Evolutionary conservation across 1,139 yeast genomes (phyloP), one percentile per base, ranked within the genome.

Genomic region (Candida sojae): DNA sequence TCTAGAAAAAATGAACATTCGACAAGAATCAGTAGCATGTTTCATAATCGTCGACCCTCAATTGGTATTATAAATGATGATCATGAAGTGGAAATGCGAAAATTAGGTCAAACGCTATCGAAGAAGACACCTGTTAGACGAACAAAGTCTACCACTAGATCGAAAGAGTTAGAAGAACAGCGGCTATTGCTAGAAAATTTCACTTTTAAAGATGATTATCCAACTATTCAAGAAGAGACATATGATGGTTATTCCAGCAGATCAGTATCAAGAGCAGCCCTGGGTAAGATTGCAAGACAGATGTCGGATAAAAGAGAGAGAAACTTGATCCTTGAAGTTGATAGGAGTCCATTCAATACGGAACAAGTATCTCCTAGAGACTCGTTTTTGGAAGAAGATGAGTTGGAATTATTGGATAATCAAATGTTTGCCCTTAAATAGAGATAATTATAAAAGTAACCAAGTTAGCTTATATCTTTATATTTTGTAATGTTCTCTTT

Each of bases 91-190:
- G 68, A 64, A 46, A 57, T 71, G 46, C 54, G 71, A 37, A 62
- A 57, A 45, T 54, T 71, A 36, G 75, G 76, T 2, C 69, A 67
- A 52, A 57, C 69, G 7, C 55, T 71, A 26, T 66, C 71, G 1
- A 55, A 63, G 45, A 62, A 64, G 39, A 46, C 62, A 4, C 63
- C 71, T 1, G 68, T 66, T 0, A 54, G 70, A 45, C 66, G 61
- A 43, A 51, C 64, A 26, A 57, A 61, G 34, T 49, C 48, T 5
- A 6, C n/a, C 11, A 11, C 38, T 3, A 32, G 38, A 40, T 46
- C 52, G 40, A 35, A 48, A 7, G 36, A 53, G 8, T 43, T 51
- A 32, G 48, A 47, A 45, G 55, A 51, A 41, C 43, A 41, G 6
- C 28, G 36, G 28, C 29, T 45, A 6, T 42, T 32, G 23, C 21